Percentiles rank a stretch among this genome's conserved stretches.
Conservation (phyloP, 192 early-diverging fungal species). For the Cetraspora pellucida region DNA sequence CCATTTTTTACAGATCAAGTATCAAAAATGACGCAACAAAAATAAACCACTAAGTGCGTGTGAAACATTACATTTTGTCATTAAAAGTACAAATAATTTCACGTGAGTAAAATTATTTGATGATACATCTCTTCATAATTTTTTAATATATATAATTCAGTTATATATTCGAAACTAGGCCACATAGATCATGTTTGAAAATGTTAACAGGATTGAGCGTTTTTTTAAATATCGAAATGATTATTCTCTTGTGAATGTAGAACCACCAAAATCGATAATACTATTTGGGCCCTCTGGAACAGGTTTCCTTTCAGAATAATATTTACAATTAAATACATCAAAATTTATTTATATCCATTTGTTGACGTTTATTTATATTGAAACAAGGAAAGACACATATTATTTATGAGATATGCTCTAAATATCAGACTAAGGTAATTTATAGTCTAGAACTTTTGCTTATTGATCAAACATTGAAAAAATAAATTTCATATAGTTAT, state of each 20-base stretch:
- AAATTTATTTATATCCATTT: background rate
- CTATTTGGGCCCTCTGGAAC: conserved; percentile 34
- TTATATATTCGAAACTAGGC: background rate
- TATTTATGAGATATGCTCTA: conserved; percentile 3
- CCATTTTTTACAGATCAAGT: conserved; percentile 2
- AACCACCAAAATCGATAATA: conserved; percentile 19
- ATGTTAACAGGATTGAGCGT: background rate
- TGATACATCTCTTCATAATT: background rate
- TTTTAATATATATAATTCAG: background rate
- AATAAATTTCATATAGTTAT: conserved; percentile 32
- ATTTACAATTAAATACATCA: background rate
- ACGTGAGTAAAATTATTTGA: background rate
- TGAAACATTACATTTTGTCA: too few relatives aligned
- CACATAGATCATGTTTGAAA: background rate
- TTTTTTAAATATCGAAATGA: background rate
- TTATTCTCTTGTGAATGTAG: conserved; percentile 6
- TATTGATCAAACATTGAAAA: background rate
- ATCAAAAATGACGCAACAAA: too few relatives aligned
- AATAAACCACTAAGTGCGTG: too few relatives aligned
- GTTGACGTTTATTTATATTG: background rate
- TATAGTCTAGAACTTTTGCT: background rate
- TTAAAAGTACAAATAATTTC: background rate
- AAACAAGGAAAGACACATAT: background rate
- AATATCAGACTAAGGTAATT: conserved; percentile 7
- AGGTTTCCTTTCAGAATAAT: background rate